phyloP scores from a whole-genome alignment of 2,329 filamentous ascomycete genomes.

The Scopulariopsis brevicaulis region DNA sequence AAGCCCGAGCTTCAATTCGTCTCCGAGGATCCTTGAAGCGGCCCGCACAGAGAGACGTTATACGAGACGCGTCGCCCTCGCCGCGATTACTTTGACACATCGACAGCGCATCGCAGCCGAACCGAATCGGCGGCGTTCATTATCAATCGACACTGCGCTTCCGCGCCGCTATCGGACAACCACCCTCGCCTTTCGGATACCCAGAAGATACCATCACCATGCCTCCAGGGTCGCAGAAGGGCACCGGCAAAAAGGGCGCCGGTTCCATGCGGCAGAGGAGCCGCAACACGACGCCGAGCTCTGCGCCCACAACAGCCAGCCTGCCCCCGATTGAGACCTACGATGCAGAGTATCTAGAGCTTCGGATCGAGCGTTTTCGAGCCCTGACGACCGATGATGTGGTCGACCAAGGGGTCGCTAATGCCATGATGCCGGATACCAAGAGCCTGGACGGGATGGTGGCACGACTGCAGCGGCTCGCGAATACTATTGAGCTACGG shows the following conservation, averaged over 20 bases:
- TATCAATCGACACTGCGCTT: not conserved
- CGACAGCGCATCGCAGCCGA: not conserved
- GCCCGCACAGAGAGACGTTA: not conserved
- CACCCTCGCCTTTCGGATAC: not conserved
- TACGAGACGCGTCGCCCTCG: not conserved
- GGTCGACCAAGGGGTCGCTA: slow-evolving; percentile 48
- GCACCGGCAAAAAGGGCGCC: slow-evolving; percentile 52
- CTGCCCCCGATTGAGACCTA: slow-evolving; percentile 43
- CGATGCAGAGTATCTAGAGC: slow-evolving; percentile 56
- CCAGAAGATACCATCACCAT: slow-evolving; percentile 22
- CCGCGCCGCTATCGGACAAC: not conserved
- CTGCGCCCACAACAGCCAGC: slow-evolving; percentile 29
- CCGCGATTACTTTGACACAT: not conserved
- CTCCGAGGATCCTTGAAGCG: not conserved
- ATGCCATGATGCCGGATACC: slow-evolving; percentile 50
- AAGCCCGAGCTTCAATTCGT: not conserved
- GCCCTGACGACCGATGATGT: slow-evolving; percentile 58
- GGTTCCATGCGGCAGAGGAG: slow-evolving; percentile 56
- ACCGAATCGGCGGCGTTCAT: not conserved
- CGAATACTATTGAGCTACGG: slow-evolving; percentile 55
- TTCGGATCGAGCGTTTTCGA: slow-evolving; percentile 45
- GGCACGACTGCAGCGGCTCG: slow-evolving; percentile 50
- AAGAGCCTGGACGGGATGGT: slow-evolving; percentile 53
- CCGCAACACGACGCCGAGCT: slow-evolving; percentile 67
- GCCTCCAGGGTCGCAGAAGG: slow-evolving; percentile 49